phyloP scores from a whole-genome alignment of 768 basidiomycete genomes.

The Pholiota microspora region DNA sequence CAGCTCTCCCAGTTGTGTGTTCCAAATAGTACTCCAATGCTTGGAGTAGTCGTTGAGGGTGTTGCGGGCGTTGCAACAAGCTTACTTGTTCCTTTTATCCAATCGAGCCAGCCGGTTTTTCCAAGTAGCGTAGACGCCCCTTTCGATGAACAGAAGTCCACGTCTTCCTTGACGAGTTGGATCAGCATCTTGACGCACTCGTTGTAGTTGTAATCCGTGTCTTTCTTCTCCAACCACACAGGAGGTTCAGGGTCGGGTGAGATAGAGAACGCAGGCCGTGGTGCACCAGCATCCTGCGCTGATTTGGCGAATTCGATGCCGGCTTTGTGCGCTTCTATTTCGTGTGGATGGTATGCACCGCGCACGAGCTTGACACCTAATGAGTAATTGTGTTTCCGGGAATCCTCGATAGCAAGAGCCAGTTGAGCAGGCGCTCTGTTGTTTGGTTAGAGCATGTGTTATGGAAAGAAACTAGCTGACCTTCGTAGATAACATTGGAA shows the following conservation, averaged over 20 bases:
- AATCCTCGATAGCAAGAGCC: slow-evolving; percentile 59
- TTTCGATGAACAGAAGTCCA: slow-evolving; percentile 19
- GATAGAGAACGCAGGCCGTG: slow-evolving; percentile 38
- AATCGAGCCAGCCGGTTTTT: slow-evolving; percentile 8
- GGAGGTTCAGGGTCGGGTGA: slow-evolving; percentile 60
- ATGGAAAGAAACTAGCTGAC: slow-evolving; percentile 38
- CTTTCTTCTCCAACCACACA: slow-evolving; percentile 65
- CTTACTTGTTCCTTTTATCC: slow-evolving; percentile 4
- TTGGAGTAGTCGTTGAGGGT: slow-evolving; percentile 3
- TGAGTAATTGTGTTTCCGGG: slow-evolving; percentile 62
- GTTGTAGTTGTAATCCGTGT: slow-evolving; percentile 77
- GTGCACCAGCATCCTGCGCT: not conserved
- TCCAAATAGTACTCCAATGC: slow-evolving; percentile 74
- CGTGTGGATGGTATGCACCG: slow-evolving; percentile 87
- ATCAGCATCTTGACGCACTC: slow-evolving; percentile 58
- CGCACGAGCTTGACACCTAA: slow-evolving; percentile 92
- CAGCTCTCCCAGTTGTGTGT: slow-evolving; percentile 83
- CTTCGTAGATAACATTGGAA: slow-evolving; percentile 88
- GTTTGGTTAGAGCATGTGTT: no score
- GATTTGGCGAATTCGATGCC: slow-evolving; percentile 9
- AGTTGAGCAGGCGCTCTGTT: slow-evolving; percentile 70
- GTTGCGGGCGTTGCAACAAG: not conserved
- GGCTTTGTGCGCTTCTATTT: slow-evolving; percentile 49
- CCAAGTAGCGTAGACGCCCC: not conserved
- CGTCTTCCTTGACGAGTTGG: slow-evolving; percentile 50